Base-by-base conservation (phyloP, 2,329 filamentous ascomycete species). In the Aureobasidium sp. region DNA sequence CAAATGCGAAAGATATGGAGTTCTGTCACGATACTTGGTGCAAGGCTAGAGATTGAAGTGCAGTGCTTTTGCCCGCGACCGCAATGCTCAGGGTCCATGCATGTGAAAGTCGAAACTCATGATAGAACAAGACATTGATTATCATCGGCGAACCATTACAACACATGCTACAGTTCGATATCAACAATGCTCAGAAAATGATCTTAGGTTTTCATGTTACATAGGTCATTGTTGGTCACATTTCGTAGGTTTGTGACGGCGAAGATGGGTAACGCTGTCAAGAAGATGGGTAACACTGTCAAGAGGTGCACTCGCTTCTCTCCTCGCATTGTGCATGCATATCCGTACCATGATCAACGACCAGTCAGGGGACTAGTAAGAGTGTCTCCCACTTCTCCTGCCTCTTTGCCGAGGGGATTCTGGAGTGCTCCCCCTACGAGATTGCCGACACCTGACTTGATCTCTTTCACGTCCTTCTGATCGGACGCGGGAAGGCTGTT, bases 371-470 rank as follows among this genome's bases (percentile, higher is more conserved):
- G 64, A 36, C 53, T 61, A 15, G 64, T 66, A 20, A 63, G 48
- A 15, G 41, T 44, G 41, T 66, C 64, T 20, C 55, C 60, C 29
- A 32, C 36, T 5, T 66, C 23, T 17, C 63, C 62, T 32, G 41
- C 62, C 27, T 61, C 10, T 62, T 74, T 71, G 27, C 73, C 74
- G n/a, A 74, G 63, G 2, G 72, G 73, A 62, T 76, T 76, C 67
- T 75, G 70, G 51, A 74, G 44, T 9, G 63, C 67, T 20, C 71
- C 70, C 37, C 73, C 73, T 27, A 64, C 63, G 12, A 68, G 60
- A 59, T 71, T 71, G n/a, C 70, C 67, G 47, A 74, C 37, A 6
- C 68, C 69, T 39, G 68, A 68, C 67, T 74, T 70, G 17, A 74
- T 46, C 13, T 74, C 70, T 50, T 71, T 69, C 20, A 74, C 66